Base-by-base conservation (phyloP, 169 alveolate species). In the Cryptosporidium sp. region DNA sequence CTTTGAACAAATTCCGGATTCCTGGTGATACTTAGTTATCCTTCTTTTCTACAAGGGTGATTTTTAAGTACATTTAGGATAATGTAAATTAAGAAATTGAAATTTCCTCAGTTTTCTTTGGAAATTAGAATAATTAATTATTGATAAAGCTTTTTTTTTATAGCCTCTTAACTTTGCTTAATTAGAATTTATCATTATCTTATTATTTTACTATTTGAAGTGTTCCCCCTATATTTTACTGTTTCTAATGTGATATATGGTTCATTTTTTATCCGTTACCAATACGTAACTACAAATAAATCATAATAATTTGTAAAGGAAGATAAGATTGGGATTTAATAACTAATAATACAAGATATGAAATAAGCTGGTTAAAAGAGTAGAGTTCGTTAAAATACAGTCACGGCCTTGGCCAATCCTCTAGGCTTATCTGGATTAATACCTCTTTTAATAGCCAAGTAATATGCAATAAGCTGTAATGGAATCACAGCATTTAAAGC, bases 361-460 rank as follows among this genome's bases (percentile, higher is more conserved):
- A 48, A 48, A 48, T 48, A 48, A 14, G 3, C 0, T 48, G 4
- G 0, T 3, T 48, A 48, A 48, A n/a, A 48, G n/a, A 48, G 12
- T 1, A 41, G 14, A 14, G 6, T 48, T 16, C 5, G 2, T 55
- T 39, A 68, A 55, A 80, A 75, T 0, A 94, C 96, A 10, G 97
- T 94, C 18, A 94, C 97, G 0, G 97, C 93, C 71, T 94, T 94
- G 23, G 97, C 96, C 35, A 94, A 93, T n/a, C 96, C 96, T 8
- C 98, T 91, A 0, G 97, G 97, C 43, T 91, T 93, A 45, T 95
- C 97, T 14, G 97, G 97, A 87, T 95, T 91, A 71, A 86, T 80
- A 1, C 95, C 96, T 37, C 74, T 71, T 35, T 86, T 55, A 23
- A 95, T 91, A 69, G 96, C 91, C 33, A 92, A 70, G 39, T 94